A percentile compares a stretch with the other conserved stretches of the same genome.
phyloP scores from a whole-genome alignment of 345 rosid genomes.

The Erodium maritimum region DNA sequence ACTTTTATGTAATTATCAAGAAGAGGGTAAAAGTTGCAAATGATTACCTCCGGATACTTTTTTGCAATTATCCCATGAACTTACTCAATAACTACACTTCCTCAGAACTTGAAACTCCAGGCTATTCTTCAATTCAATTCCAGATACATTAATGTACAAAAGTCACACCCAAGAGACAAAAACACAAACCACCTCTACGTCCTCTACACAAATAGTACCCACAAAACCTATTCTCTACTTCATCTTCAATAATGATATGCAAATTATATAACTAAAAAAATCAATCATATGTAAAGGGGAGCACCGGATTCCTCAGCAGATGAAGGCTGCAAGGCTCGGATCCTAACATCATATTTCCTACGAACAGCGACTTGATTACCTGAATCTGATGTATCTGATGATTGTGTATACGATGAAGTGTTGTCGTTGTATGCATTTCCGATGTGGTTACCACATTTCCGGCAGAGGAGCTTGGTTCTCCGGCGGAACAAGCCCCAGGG shows the following conservation, averaged over 20 bases:
- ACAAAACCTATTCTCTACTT: neutral
- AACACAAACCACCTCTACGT: too few relatives aligned
- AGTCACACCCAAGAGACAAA: too few relatives aligned
- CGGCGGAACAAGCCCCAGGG: slow-evolving; percentile 55
- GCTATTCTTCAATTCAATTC: too few relatives aligned
- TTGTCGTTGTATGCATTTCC: slow-evolving; percentile 55
- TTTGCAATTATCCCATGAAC: too few relatives aligned
- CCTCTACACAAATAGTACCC: too few relatives aligned
- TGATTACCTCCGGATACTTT: too few relatives aligned
- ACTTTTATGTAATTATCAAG: too few relatives aligned
- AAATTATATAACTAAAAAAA: neutral
- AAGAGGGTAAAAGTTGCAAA: too few relatives aligned
- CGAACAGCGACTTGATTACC: slow-evolving; percentile 21
- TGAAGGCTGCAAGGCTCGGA: slow-evolving; percentile 83
- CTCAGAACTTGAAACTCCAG: too few relatives aligned
- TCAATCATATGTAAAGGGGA: slow-evolving; percentile 25
- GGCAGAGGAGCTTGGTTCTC: slow-evolving; percentile 84
- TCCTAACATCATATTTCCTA: slow-evolving; percentile 57
- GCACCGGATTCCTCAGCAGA: slow-evolving; percentile 26
- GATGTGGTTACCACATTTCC: slow-evolving; percentile 67
- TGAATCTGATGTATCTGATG: slow-evolving; percentile 34
- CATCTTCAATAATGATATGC: neutral
- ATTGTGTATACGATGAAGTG: slow-evolving; percentile 31
- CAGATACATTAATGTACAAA: too few relatives aligned
- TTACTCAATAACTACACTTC: too few relatives aligned